Base-by-base conservation (phyloP, 257 asterid species). In the Ophiorrhiza pumila region DNA sequence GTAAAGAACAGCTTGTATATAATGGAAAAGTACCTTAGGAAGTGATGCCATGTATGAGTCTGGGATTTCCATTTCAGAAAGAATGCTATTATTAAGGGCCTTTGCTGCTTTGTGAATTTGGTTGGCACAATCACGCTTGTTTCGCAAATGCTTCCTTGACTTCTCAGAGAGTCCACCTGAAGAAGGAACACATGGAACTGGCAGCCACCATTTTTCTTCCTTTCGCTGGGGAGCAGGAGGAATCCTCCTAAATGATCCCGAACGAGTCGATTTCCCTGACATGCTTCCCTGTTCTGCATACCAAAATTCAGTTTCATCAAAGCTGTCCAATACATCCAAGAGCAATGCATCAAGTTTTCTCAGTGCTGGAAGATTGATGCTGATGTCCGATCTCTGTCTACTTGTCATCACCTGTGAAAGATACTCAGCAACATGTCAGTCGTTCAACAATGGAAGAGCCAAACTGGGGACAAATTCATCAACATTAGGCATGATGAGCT, bases 181-280 rank as follows among this genome's bases (percentile, higher is more conserved):
- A 0, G 74, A 55, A 17, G 90, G 73, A 45, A 92, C 90, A 41
- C 95, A 85, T 25, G 97, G 97, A 78, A 90, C 82, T 0, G 98
- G 99, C 49, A 89, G 65, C 99, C 99, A 90, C 97, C 97, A 90
- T 64, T 95, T 92, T 32, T 95, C 97, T 58, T 87, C 95, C 14
- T 82, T 85, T 7, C 93, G 79, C 59, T 81, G 90, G 37, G 90
- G 85, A 77, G 82, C 90, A n/a, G 90, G 89, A n/a, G 90, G 89
- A 20, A 87, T 69, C 78, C 79, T 86, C 81, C 96, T 77, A 47
- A 89, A 91, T 14, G 96, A 91, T n/a, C 94, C 97, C 1, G 89
- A 83, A n/a, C 81, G 85, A 0, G 83, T 80, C 23, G 93, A 83
- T 57, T 81, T 88, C 13, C 79, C 85, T 0, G 95, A 85, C 71